Evolutionary conservation across 2,329 filamentous ascomycete genomes (phyloP), one percentile per base, ranked within the genome.

Genomic region (Neobulgaria alba): DNA sequence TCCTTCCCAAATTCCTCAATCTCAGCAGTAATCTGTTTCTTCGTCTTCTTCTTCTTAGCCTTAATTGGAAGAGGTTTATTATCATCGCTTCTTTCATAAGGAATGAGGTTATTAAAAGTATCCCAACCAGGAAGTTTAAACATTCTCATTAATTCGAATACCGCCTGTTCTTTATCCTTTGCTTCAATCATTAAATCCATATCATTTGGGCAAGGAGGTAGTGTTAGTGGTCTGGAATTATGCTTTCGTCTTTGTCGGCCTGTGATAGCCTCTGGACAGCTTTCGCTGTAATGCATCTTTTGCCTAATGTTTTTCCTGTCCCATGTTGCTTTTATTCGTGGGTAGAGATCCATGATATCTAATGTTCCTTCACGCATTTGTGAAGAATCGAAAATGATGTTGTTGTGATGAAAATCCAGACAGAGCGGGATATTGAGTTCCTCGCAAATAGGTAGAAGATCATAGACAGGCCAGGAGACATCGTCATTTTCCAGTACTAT

Each of bases 151-250:
- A 96, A 71, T 49, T 94, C 87, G 54, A 96, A 94, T 0, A 95
- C 87, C 0, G 90, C 88, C 61, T 96, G 90, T 60, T 96, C 90
- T 63, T 96, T 96, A 58, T 95, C 90, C 61, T 96, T 96, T 35
- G 90, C 90, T 65, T 96, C 90, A 45, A 96, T 95, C 90, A 96
- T 96, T n/a, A 96, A 69, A 57, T 95, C 90, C 82, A 93, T 92
- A 21, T 83, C 79, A 1, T 76, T 67, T 3, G 79, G 71, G 54
- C 90, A 95, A 0, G 90, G 89, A 1, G 90, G 90, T 1, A 96
- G 63, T 1, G 79, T 84, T 49, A 72, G 72, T 2, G 94, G 87
- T 7, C 90, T 75, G 0, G 86, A 73, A 26, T 79, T 87, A 57
- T 96, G 90, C 62, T 94, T 95, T 43, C 90, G 75, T 19, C 89